Base-by-base conservation (phyloP, 768 basidiomycete species). In the Phaeotremella skinneri region DNA sequence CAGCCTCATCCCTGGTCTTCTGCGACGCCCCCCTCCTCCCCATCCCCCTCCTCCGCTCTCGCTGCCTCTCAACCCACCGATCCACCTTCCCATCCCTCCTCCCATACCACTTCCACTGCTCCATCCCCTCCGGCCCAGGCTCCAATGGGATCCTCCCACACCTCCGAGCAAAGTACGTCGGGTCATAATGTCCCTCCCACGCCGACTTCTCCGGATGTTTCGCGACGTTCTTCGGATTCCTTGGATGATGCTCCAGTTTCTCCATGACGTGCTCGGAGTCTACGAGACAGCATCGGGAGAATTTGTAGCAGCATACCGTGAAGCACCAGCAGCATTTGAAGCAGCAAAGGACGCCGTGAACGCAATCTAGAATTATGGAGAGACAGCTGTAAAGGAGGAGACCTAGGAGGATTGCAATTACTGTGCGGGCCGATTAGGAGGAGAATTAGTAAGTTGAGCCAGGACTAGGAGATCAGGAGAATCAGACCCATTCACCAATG, bases 121-220 rank as follows among this genome's bases (percentile, higher is more conserved):
- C 45, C 50, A 51, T 48, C 42, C 52, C 51, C n/a, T 41, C 60
- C 29, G 56, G 55, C 27, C 53, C 49, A 13, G 11, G 13, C 7
- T 45, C 21, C 43, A 45, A 45, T 21, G 43, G 43, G 21, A 45
- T 23, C 11, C 43, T 13, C 6, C 43, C 43, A 21, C 43, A 45
- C 6, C 43, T 23, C 20, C 43, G 13, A 20, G 43, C 43, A 21
- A 45, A 45, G 13, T 23, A 45, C 7, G 43, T 45, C 34, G 34
- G 34, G 17, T 37, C 34, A 17, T 37, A 37, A 45, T 45, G 43
- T 14, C 21, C 43, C 7, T 13, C 21, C 43, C 43, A 14, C 13
- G 43, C 43, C 11, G 11, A 11, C 6, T 6, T 23, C 20, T 45
- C 43, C 6, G 43, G 43, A 45, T 45, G 7, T 13, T 6, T 20